Conservation (phyloP, 768 basidiomycete genomes). For the Serpula lacrymans region DNA sequence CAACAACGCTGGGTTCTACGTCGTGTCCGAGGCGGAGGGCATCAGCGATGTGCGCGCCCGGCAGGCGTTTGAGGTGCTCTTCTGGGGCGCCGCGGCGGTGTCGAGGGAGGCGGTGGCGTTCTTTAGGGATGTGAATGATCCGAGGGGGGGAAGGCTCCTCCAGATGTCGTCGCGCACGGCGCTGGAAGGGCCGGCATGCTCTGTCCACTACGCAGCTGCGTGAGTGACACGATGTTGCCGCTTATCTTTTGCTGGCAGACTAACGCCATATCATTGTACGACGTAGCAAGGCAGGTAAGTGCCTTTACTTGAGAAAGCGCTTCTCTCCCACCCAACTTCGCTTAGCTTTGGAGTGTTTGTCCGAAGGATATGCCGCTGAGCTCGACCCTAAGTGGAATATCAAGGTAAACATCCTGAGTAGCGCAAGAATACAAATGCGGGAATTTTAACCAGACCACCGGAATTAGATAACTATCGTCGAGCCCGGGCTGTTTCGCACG, state of each 20-base stretch:
- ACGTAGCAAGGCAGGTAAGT: conserved; percentile 27
- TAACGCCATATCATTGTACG: too few relatives aligned
- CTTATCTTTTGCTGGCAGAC: too few relatives aligned
- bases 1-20: conserved; percentile 37
- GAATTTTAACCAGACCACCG: not conserved
- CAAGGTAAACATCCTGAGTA: conserved; percentile 6
- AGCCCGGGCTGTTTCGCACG: conserved; percentile 9
- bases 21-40: conserved; percentile 36
- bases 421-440: not conserved
- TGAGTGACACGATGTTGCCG: conserved; percentile 13
- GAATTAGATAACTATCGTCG: conserved; percentile 7
- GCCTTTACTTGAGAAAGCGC: conserved; percentile 16
- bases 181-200: conserved; percentile 17
- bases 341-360: conserved; percentile 12
- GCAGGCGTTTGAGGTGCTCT: conserved; percentile 35
- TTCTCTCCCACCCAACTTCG: conserved; percentile 30
- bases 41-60: conserved; percentile 30
- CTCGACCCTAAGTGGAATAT: conserved; percentile 21
- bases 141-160: conserved; percentile 36
- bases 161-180: conserved; percentile 30
- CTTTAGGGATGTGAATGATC: conserved; percentile 38
- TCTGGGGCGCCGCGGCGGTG: conserved; percentile 35
- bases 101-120: conserved; percentile 27
- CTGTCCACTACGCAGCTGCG: conserved; percentile 22
- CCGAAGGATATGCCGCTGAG: conserved; percentile 11